Conservation (phyloP, 176 grass and related monocot species). For the Triticum monococcum region DNA sequence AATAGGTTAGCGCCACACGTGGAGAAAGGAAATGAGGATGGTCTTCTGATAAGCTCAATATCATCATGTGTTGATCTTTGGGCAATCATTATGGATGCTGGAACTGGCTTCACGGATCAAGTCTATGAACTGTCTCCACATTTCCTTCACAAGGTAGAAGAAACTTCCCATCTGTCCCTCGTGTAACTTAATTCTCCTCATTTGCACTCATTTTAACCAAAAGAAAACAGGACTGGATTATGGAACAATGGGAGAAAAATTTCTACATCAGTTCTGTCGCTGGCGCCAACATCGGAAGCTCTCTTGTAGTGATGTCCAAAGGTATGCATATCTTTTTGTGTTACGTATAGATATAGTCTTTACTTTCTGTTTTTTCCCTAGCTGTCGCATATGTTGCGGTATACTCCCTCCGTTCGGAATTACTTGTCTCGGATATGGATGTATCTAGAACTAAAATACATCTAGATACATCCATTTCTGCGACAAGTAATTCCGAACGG, state of each 20-base stretch:
- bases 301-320: constrained; percentile 79
- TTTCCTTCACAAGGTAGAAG: constrained; percentile 55
- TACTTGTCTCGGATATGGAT: too few species aligned
- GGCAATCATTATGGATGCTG: constrained; percentile 84
- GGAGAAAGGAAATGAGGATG: constrained; percentile 76
- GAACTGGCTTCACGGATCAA: constrained; percentile 69
- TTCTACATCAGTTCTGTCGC: constrained; percentile 75
- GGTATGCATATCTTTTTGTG: constrained; percentile 26
- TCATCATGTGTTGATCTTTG: constrained; percentile 71
- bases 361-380: background rate
- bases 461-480: too few species aligned
- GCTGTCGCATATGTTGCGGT: background rate
- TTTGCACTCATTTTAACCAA: background rate
- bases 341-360: background rate
- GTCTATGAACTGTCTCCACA: constrained; percentile 61
- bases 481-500: too few species aligned
- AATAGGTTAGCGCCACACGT: constrained; percentile 60
- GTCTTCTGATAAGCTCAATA: constrained; percentile 73
- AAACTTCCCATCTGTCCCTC: background rate
- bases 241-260: constrained; percentile 78
- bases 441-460: too few species aligned
- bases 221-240: constrained; percentile 58
- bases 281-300: constrained; percentile 59
- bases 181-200: constrained; percentile 11
- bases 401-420: too few species aligned